phyloP scores from a whole-genome alignment of 371 early-diverging fungal species.

The Mucor indicus region DNA sequence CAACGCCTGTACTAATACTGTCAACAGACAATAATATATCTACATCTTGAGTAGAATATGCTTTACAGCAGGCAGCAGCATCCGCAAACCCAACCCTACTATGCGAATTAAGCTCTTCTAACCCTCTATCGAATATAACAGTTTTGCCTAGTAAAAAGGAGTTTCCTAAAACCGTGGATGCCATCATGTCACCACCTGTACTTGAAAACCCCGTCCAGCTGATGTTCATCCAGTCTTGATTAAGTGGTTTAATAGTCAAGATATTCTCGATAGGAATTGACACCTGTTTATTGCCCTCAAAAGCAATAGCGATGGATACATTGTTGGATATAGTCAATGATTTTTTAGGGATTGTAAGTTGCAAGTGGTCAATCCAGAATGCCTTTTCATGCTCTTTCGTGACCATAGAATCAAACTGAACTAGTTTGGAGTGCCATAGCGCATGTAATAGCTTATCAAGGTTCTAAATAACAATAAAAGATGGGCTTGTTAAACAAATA shows the following conservation, averaged over 20 bases:
- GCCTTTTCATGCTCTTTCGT: constrained; percentile 8
- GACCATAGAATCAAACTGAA: constrained; percentile 8
- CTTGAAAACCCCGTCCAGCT: constrained; percentile 7
- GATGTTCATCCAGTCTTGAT: constrained; percentile 4
- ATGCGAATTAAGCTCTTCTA: neutral
- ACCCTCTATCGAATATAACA: constrained; percentile 7
- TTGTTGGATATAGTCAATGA: constrained; percentile 1
- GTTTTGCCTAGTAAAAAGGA: constrained; percentile 6
- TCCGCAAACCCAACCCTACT: constrained; percentile 5
- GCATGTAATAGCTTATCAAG: constrained; percentile 7
- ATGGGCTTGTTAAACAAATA: too few relatives aligned
- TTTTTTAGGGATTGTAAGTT: neutral
- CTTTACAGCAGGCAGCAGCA: constrained; percentile 2
- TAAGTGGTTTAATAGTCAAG: constrained; percentile 1
- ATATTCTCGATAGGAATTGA: constrained; percentile 9
- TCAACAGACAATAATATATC: constrained; percentile 5
- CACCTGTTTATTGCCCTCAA: constrained; percentile 3
- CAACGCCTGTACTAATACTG: neutral
- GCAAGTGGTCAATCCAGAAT: constrained; percentile 7
- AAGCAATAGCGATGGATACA: constrained; percentile 4
- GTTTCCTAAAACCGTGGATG: constrained; percentile 7
- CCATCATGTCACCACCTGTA: constrained; percentile 1
- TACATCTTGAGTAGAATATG: constrained; percentile 1
- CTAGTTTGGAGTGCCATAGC: constrained; percentile 6
- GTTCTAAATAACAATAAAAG: constrained; percentile 5